Base-by-base conservation (phyloP, 805 yeast genomes). In the Candida xyloterini region DNA sequence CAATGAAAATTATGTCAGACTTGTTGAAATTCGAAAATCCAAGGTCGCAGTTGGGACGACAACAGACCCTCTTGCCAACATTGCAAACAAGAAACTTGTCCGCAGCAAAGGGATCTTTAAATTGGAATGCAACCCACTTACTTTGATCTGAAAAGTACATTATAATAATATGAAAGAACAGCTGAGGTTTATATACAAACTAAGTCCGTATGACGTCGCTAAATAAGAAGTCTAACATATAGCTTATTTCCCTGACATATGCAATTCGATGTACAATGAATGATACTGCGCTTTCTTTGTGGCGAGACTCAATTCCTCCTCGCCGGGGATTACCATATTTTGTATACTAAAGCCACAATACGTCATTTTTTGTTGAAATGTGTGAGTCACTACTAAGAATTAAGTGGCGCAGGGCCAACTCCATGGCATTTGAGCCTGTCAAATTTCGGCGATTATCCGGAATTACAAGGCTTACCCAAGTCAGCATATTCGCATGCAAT, bases 21-120 rank as follows among this genome's bases (percentile, higher is more conserved):
- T 67, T 62, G 49, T 73, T 65, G 43, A 70, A 62, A 20, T 64
- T 62, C 20, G 68, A 66, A 27, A 69, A 61, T 10, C 60, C 63
- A 44, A 59, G 39, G 41, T 78, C 85, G 59, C 90, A 83, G 52
- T 78, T 81, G 5, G 90, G 88, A 35, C 86, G 76, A 50, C 89
- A 82, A 35, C 74, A 71, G n/a, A 52, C 48, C 39, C 65, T 64
- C 18, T 59, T 59, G 22, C 61, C 56, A 42, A 64, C 64, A 55
- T 72, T 70, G 50, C 78, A 69, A 15, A 78, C 82, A 34, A 67
- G 61, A 48, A 81, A 82, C 18, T 76, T 62, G 29, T 74, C 74
- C 0, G 81, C 73, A 10, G 85, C 81, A 50, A 76, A 77, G 1
- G 87, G 84, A 52, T 81, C 87, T 43, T 73, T 67, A 57, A 76